Evolutionary conservation across 345 rosid species (phyloP), one percentile per base, ranked within the genome.

Genomic region (Rhodamnia argentea): DNA sequence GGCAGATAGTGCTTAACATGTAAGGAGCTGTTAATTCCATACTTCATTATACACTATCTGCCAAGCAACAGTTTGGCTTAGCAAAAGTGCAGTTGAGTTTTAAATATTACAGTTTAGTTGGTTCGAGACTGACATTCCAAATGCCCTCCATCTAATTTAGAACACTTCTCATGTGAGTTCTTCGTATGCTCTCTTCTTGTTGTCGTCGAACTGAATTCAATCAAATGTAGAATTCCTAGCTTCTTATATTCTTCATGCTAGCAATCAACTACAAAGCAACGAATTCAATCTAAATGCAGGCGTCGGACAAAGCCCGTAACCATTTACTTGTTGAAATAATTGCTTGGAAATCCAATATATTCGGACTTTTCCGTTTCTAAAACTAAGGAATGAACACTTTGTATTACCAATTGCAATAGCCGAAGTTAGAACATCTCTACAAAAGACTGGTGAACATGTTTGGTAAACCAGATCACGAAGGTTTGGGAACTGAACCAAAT

Each of bases 241-340:
- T 1, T 0, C 74, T 60, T 13, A 59, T 60, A 60, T 60, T 60
- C 2, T 60, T 60, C 20, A n/a, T 0, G 1, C 0, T 0, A 13
- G 74, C 0, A 2, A 7, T 51, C 14, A 51, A 12, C 52, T 51
- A 11, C 52, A 51, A 51, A 27, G 74, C 0, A 13, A 3, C 0
- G 10, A 60, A 13, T 6, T 60, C 0, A 60, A n/a, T 27, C 20
- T 7, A 60, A n/a, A 59, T 59, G 9, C 6, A 29, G 42, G 10
- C 10, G 1, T 62, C 0, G 3, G 42, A 62, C 29, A 7, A 62
- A 62, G 1, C 2, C 1, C 6, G 1, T 7, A 62, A 62, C 22
- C 18, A 15, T 62, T 3, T 7, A 14, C 40, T 15, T 7, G 10
- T 62, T 29, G 75, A 15, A 62, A 62, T 15, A 29, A 64, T 64